Base-by-base conservation (phyloP, 495 filamentous ascomycete genomes). In the Penicillium atrosanguineum region DNA sequence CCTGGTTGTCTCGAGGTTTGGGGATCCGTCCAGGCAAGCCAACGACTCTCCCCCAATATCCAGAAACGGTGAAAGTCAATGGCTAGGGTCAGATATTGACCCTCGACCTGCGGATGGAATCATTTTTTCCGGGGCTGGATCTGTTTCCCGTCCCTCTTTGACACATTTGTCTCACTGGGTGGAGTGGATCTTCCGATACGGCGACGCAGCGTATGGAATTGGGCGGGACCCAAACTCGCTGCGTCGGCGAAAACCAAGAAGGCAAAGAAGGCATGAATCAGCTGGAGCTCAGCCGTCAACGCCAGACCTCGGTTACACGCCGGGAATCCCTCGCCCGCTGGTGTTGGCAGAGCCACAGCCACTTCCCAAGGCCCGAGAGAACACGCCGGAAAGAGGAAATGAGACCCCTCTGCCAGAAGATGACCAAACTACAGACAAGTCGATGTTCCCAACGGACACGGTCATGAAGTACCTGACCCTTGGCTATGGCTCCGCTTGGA, bases 1-100 rank as follows among this genome's bases (percentile, higher is more conserved):
- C 68, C 57, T 97, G 46, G 74, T 97, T 43, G 90, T 97, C 6
- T 90, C 88, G 7, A 83, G 86, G 60, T 97, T 93, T 69, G 94
- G 91, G 7, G 79, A 88, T 38, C 65, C 64, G 8, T 48, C 60
- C 12, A 31, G 21, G 2, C 49, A 51, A 6, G 20, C 34, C 6
- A 57, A 53, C 3, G 56, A 55, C n/a, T 48, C 56, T 16, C 44
- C 53, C 18, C 26, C 47, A 31, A 25, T 21, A 23, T 36, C 53
- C 37, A 46, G 45, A 21, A 47, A 49, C 44, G 60, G 19, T 7
- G 43, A 60, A 41, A 49, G 21, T 6, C 47, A 20, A 47, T 95
- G 89, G 90, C 78, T 91, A 44, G 88, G 88, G 3, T 72, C 70
- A 39, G 87, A 85, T 18, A 65, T 66, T 34, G 75, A 82, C 56